Conservation (phyloP, 352 stramenopile species). For the Lagenidium sp. region DNA sequence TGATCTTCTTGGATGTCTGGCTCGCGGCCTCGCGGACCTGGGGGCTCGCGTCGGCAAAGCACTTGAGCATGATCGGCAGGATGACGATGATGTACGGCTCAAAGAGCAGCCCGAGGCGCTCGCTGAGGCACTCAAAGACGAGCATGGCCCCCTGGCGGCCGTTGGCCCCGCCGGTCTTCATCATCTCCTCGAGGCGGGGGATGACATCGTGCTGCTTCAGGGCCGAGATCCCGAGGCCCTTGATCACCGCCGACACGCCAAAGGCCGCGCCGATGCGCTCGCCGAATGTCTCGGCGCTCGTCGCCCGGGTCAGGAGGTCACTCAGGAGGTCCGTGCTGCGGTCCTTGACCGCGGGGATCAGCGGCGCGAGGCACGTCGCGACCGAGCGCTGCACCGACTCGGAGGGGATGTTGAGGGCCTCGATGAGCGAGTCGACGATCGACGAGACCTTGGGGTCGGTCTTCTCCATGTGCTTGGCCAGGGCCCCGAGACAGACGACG, state of each 20-base stretch:
- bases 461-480: constrained; percentile 88
- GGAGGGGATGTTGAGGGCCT: constrained; percentile 87
- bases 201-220: constrained; percentile 98
- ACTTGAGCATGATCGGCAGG: constrained; percentile 97
- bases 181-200: constrained; percentile 76
- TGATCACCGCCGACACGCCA: constrained; percentile 97
- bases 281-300: constrained; percentile 73
- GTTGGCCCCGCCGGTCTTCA: constrained; percentile 68
- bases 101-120: constrained; percentile 96
- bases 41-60: constrained; percentile 94
- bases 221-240: constrained; percentile 97
- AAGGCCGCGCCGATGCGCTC: constrained; percentile 93
- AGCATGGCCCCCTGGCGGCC: constrained; percentile 93
- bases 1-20: constrained; percentile 94
- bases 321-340: constrained; percentile 70
- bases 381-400: constrained; percentile 92
- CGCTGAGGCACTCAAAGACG: constrained; percentile 96
- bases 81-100: constrained; percentile 98
- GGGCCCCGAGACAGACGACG: constrained; percentile 83
- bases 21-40: constrained; percentile 95
- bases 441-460: constrained; percentile 82
- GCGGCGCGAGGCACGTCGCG: constrained; percentile 81
- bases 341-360: constrained; percentile 79
- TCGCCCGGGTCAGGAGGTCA: constrained; percentile 61
- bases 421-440: constrained; percentile 83